A percentile compares a stretch with the other conserved stretches of the same genome.
Evolutionary conservation across 306 rosid genomes (phyloP).

Genomic region (Lathyrus oleraceus): DNA sequence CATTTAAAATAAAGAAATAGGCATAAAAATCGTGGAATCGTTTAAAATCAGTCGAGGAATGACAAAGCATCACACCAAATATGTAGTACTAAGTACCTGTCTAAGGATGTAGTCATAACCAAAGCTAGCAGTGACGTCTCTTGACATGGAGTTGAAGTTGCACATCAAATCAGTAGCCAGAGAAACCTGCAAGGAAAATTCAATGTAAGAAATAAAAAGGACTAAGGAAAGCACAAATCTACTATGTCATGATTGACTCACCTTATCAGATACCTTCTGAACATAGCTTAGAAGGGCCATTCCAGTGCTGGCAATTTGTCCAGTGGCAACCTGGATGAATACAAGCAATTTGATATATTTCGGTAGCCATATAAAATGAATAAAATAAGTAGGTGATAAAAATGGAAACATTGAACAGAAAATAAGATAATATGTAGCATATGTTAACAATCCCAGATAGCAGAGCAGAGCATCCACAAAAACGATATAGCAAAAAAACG

Average conservation of each 20-base stretch:
- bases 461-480: neutral
- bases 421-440: neutral
- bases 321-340: constrained; percentile 80
- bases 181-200: constrained; percentile 64
- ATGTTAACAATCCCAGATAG: neutral
- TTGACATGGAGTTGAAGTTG: constrained; percentile 69
- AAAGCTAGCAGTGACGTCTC: constrained; percentile 80
- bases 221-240: constrained; percentile 20
- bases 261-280: constrained; percentile 96
- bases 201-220: neutral
- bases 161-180: constrained; percentile 89
- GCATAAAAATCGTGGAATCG: neutral
- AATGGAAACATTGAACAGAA: neutral
- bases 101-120: constrained; percentile 96
- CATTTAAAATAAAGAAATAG: constrained; percentile 3
- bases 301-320: constrained; percentile 96
- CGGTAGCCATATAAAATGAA: neutral
- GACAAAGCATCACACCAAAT: too few relatives aligned
- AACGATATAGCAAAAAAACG: neutral
- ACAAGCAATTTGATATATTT: constrained; percentile 21
- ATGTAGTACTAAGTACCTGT: constrained; percentile 50
- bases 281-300: constrained; percentile 92
- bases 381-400: neutral
- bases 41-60: constrained; percentile 10
- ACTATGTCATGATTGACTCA: constrained; percentile 38